These are phyloP conservation scores for Hypomyces rosellus DNA, from an alignment of 2,329 filamentous ascomycete species.

Conservation along the genomic window DNA sequence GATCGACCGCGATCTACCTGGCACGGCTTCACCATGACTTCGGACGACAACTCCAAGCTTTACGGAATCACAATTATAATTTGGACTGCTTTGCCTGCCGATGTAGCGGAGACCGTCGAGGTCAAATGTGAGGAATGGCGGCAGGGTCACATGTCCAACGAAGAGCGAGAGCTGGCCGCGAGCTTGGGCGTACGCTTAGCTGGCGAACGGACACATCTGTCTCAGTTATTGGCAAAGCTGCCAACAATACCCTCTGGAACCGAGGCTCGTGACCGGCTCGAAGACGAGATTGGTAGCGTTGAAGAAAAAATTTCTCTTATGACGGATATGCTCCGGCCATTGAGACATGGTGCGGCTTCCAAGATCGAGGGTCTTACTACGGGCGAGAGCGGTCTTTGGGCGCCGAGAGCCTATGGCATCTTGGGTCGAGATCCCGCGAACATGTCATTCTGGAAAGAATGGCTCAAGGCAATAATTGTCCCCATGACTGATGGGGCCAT, in stretches of 20 bases:
- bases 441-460: slow-evolving; percentile 96
- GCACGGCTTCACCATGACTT: slow-evolving; percentile 99
- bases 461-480: slow-evolving; percentile 87
- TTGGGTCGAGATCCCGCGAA: slow-evolving; percentile 77
- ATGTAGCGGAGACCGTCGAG: slow-evolving; percentile 78
- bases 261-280: slow-evolving; percentile 70
- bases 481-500: slow-evolving; percentile 90
- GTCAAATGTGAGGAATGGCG: slow-evolving; percentile 77
- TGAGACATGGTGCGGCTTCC: slow-evolving; percentile 88
- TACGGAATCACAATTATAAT: slow-evolving; percentile 88
- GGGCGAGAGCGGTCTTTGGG: slow-evolving; percentile 93
- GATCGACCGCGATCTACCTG: slow-evolving; percentile 92
- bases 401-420: slow-evolving; percentile 86
- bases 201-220: slow-evolving; percentile 80
- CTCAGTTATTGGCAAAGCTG: slow-evolving; percentile 76
- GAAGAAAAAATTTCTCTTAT: slow-evolving; percentile 97
- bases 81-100: slow-evolving; percentile 80
- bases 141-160: slow-evolving; percentile 80
- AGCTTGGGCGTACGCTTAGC: slow-evolving; percentile 86
- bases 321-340: slow-evolving; percentile 88
- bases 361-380: slow-evolving; percentile 96
- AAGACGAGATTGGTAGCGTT: slow-evolving; percentile 90
- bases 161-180: slow-evolving; percentile 85
- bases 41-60: slow-evolving; percentile 82
- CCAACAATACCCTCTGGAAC: slow-evolving; percentile 77